Percentiles rank a stretch among this genome's conserved stretches.
Conservation (phyloP, 305 asterid species). For the Solanum hybrid region DNA sequence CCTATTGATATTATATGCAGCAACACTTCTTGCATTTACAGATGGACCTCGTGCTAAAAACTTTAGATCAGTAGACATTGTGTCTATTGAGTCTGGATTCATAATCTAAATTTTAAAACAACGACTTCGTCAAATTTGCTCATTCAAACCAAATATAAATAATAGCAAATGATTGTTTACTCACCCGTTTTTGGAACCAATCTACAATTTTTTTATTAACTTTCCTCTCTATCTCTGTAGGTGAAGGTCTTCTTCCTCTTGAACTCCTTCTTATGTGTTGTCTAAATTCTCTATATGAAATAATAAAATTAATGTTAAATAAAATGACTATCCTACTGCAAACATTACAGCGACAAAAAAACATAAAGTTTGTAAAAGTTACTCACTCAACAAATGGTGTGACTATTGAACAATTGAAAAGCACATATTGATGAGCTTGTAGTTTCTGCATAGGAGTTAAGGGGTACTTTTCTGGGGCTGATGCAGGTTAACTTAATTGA, state of each 20-base stretch:
- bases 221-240: background rate
- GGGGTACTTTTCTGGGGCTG: background rate
- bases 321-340: background rate
- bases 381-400: background rate
- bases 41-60: no score
- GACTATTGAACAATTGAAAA: background rate
- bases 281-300: background rate
- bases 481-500: background rate
- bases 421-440: background rate
- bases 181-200: background rate
- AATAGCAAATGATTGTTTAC: background rate
- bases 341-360: background rate
- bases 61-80: no score
- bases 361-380: background rate
- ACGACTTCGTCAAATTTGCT: background rate
- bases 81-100: no score
- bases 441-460: background rate
- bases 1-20: no score
- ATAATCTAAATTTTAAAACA: background rate
- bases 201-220: background rate
- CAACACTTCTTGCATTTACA: no score
- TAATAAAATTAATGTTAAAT: background rate
- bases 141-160: background rate
- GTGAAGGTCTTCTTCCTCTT: background rate
- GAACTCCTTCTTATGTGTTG: background rate